Base-by-base conservation (phyloP, 2,329 filamentous ascomycete genomes). In the Nemania abortiva region DNA sequence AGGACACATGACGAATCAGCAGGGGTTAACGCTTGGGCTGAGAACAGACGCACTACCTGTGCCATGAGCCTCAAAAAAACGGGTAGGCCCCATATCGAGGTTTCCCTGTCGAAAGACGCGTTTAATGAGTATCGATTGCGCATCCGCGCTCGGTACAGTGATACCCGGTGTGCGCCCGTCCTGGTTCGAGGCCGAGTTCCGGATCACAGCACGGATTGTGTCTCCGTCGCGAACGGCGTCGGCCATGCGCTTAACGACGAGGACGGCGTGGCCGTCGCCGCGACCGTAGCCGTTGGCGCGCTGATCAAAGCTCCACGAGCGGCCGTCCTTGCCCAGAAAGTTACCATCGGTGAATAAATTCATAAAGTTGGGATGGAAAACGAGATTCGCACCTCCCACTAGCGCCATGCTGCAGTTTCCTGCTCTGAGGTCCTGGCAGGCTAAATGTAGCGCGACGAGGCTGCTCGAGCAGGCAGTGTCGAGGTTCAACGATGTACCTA, bases 221-320 rank as follows among this genome's bases (percentile, higher is more conserved):
- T 82, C 74, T 1, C 80, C 78, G 63, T 81, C 74, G 20, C 47
- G 75, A 1, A 89, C 58, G 0, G 88, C 88, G 0, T 79, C 74
- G 5, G 74, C 75, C 0, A 89, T 74, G 0, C 73, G 77, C 72
- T 89, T 89, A 0, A 90, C 66, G 0, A 89, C 75, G 0, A 89
- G 65, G 0, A 79, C 75, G 0, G 80, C 83, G n/a, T 86, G 74
- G 0, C 86, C 86, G 52, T 89, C 87, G 13, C 83, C 85, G 0
- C 84, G 82, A 37, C 76, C 84, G 39, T 73, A 73, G 11, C 72
- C 72, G 39, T n/a, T n/a, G n/a, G n/a, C n/a, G n/a, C n/a, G n/a
- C n/a, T n/a, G n/a, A n/a, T n/a, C n/a, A n/a, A n/a, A n/a, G n/a
- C n/a, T n/a, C n/a, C n/a, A n/a, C n/a, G n/a, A n/a, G n/a, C n/a